Base-by-base conservation (phyloP, 345 rosid species). In the Hirschfeldia incana region DNA sequence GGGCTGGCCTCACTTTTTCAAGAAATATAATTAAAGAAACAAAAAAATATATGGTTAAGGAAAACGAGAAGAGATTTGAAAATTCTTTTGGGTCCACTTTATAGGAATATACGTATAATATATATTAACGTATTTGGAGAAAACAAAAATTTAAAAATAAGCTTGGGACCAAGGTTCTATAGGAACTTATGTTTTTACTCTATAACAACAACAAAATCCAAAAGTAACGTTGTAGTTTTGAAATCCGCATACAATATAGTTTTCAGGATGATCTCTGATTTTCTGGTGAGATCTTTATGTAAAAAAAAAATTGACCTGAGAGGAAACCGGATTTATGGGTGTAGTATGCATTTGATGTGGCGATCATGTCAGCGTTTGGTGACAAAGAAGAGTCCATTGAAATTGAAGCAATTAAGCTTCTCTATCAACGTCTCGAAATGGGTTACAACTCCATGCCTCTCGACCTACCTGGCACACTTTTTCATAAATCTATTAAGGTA, bases 391-490 rank as follows among this genome's bases (percentile, higher is more conserved):
- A 85, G 37, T 55, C 82, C 72, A 72, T 73, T 46, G 82, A 86
- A 78, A 85, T 86, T 78, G 88, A 89, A 80, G 87, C 75, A 64
- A 90, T 94, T 74, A 91, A 90, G 76, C 76, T 85, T 44, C 86
- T 92, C 27, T 94, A 94, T 83, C 90, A 81, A 16, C 76, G 86
- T 60, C 83, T 94, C 28, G 97, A 93, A 78, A 90, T 75, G 72
- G 98, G 98, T 55, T 92, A 92, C 77, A 94, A 94, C 78, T 94
- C 98, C 30, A 94, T 94, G 98, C 98, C 98, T 39, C 76, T 92
- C 59, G 87, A 90, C 82, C 76, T 94, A 30, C 97, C 94, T 0
- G 95, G 97, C 74, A 94, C 98, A 57, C 91, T 88, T 33, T 94
- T 88, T 78, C 87, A 81, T 70, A 89, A 80, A 79, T 91, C 98